Base-by-base conservation (phyloP, 2,329 filamentous ascomycete species). In the Pseudogymnoascus sp. region DNA sequence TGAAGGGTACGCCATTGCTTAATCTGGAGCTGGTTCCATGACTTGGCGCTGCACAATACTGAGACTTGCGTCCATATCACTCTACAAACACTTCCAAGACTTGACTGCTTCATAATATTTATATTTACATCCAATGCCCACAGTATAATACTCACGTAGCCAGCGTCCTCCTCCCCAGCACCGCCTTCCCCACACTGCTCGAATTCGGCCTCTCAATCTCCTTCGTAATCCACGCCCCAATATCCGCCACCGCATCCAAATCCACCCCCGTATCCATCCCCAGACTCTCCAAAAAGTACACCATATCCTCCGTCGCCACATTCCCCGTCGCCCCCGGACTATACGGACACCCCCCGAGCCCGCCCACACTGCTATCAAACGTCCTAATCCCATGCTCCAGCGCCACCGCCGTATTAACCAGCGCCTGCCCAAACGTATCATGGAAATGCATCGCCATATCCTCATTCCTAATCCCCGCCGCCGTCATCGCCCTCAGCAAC, bases 251-350 rank as follows among this genome's bases (percentile, higher is more conserved):
- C 48, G 81, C 82, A 67, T 88, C 83, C 65, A 92, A 68, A 72
- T 90, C 83, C 1, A 95, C 82, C 0, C 90, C 90, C 0, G 90
- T 93, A 45, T 85, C 79, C 77, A 90, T 85, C 0, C 91, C 91
- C 63, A 92, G 74, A 66, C 84, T 89, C 73, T 91, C 86, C 73
- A 90, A 77, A 66, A 90, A 88, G 72, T 93, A 91, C 1, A 95
- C 87, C 76, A 96, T 77, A 73, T 96, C 89, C 76, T 96, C 92
- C 0, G 90, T 93, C 1, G 90, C 87, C 11, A 93, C 90, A 73
- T 96, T 96, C 1, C 92, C 92, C 43, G 90, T 95, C 0, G 91
- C 91, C 0, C 92, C 92, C 0, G 90, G 91, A 67, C 88, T 90
- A 73, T 90, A 96, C 0, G 92, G 92, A 73, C 92, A 96, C 0